Percentiles rank a stretch among this genome's conserved stretches.
Conservation (phyloP, 2,329 filamentous ascomycete genomes). For the Alternaria arbusti region DNA sequence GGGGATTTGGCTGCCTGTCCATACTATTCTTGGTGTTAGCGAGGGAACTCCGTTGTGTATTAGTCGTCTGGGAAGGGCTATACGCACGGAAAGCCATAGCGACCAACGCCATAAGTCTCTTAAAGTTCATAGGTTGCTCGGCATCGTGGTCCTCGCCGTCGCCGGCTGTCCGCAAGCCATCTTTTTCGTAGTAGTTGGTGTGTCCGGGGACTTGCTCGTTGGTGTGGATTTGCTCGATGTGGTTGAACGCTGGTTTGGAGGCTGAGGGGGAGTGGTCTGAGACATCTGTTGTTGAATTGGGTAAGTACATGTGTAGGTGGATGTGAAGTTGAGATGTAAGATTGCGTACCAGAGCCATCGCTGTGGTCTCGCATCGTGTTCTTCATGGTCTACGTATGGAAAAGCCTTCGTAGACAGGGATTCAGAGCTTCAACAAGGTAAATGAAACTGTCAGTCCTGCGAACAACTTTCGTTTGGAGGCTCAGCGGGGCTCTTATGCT, state of each 20-base stretch:
- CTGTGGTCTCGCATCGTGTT: neutral
- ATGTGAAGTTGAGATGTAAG: neutral
- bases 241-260: constrained; percentile 18
- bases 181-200: constrained; percentile 55
- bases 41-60: neutral
- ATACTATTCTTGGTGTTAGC: constrained; percentile 44
- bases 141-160: constrained; percentile 23
- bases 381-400: neutral
- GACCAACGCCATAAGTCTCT: constrained; percentile 60
- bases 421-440: neutral
- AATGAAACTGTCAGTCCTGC: neutral
- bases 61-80: neutral
- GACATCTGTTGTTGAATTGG: neutral
- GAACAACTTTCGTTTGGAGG: neutral
- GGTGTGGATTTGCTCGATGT: constrained; percentile 46
- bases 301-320: neutral
- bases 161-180: constrained; percentile 50
- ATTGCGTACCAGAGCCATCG: neutral
- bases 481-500: neutral
- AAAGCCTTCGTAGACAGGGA: neutral
- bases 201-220: constrained; percentile 48
- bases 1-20: constrained; percentile 67
- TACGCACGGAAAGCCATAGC: constrained; percentile 40
- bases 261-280: constrained; percentile 14
- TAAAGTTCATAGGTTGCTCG: constrained; percentile 5